Evolutionary conservation across 164 flowering plant species (phyloP).

Genomic region (Umbellularia californica): DNA sequence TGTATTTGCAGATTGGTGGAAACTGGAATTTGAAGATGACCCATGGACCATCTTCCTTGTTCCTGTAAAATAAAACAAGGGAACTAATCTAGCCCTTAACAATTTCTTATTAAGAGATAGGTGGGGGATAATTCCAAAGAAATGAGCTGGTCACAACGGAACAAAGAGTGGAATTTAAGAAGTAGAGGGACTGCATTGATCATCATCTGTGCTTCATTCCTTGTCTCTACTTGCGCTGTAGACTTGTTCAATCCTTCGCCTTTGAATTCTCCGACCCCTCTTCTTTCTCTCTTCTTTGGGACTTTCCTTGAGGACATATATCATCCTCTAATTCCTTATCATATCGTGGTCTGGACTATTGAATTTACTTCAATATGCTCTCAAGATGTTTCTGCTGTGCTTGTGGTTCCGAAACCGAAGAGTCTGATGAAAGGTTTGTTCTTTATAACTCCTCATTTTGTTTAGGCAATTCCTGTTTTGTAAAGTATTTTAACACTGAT

Average conservation of each 20-base stretch:
- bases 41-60: neutral
- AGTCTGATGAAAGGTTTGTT: neutral
- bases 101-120: neutral
- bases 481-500: neutral
- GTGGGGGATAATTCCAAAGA: neutral
- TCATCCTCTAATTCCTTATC: neutral
- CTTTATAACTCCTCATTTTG: neutral
- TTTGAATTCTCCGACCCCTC: neutral
- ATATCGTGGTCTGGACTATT: neutral
- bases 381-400: neutral
- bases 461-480: neutral
- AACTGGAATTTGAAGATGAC: too few species aligned
- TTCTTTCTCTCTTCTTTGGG: neutral
- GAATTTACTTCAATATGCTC: neutral
- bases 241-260: neutral
- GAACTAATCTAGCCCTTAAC: neutral
- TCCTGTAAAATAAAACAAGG: neutral
- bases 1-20: too few species aligned
- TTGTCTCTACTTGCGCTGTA: neutral
- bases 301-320: neutral
- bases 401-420: neutral
- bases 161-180: neutral
- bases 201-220: neutral
- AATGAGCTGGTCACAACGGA: neutral
- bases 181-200: neutral